phyloP scores from a whole-genome alignment of 768 basidiomycete species.

The Trametes punicea region DNA sequence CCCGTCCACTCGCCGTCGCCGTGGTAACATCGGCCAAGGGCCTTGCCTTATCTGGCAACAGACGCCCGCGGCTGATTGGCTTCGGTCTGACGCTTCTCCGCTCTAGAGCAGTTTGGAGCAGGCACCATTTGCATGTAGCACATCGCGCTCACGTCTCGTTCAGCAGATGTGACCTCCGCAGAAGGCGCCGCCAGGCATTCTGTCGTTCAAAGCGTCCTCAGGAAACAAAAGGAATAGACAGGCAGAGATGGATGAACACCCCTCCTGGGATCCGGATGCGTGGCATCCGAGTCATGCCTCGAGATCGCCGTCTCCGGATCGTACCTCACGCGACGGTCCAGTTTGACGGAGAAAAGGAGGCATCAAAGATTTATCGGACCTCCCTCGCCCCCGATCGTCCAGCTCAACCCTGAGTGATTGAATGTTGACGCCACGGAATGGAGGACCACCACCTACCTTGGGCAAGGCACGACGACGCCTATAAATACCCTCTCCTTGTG shows the following conservation, averaged over 20 bases:
- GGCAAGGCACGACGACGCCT: too few relatives aligned
- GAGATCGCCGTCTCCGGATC: too few relatives aligned
- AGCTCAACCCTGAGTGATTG: neutral
- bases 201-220: too few relatives aligned
- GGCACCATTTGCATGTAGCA: neutral
- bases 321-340: too few relatives aligned
- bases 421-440: too few relatives aligned
- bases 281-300: too few relatives aligned
- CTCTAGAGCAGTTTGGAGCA: neutral
- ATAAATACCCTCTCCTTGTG: too few relatives aligned
- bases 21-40: conserved; percentile 12
- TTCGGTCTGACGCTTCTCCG: neutral
- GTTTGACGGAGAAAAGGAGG: conserved; percentile 9
- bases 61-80: conserved; percentile 7
- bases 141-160: neutral
- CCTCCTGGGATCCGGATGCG: neutral
- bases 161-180: neutral
- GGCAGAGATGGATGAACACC: too few relatives aligned
- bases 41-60: neutral
- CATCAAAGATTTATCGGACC: neutral
- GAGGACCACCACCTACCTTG: too few relatives aligned
- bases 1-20: neutral
- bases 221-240: too few relatives aligned
- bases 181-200: too few relatives aligned
- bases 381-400: neutral